phyloP scores from a whole-genome alignment of 1,139 yeast genomes.

The Hyphopichia fennica region DNA sequence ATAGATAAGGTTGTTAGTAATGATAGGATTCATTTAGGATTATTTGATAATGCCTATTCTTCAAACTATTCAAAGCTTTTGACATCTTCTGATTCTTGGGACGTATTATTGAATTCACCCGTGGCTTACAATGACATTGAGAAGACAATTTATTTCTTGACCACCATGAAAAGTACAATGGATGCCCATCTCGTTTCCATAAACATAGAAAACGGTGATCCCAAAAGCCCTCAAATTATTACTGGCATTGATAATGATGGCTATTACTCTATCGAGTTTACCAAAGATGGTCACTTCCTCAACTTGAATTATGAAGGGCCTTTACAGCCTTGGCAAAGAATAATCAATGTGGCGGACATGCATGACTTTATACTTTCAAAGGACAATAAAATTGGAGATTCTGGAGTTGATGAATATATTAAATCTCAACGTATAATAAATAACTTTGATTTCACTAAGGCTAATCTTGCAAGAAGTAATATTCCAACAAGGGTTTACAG shows the following conservation, averaged over 20 bases:
- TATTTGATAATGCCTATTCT: slow-evolving; percentile 52
- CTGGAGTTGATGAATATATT: slow-evolving; percentile 18
- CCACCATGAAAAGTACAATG: slow-evolving; percentile 48
- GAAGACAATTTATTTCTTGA: slow-evolving; percentile 59
- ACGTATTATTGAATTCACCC: slow-evolving; percentile 56
- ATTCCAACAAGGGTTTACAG: slow-evolving; percentile 59
- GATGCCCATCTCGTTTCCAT: slow-evolving; percentile 31
- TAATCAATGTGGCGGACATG: slow-evolving; percentile 46
- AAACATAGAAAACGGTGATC: slow-evolving; percentile 14
- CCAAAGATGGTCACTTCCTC: slow-evolving; percentile 56
- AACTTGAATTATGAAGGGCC: slow-evolving; percentile 65
- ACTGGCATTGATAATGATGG: slow-evolving; percentile 28
- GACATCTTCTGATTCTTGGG: slow-evolving; percentile 65
- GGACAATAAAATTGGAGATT: slow-evolving; percentile 4
- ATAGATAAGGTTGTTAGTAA: slow-evolving; percentile 67
- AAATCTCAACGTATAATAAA: slow-evolving; percentile 31
- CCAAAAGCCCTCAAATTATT: slow-evolving; percentile 13
- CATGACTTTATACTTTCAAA: slow-evolving; percentile 18
- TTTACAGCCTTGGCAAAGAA: slow-evolving; percentile 59
- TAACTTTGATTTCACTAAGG: slow-evolving; percentile 23
- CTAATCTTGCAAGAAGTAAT: slow-evolving; percentile 31
- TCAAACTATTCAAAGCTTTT: slow-evolving; percentile 47
- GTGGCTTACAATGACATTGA: slow-evolving; percentile 54
- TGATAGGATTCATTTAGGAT: slow-evolving; percentile 70
- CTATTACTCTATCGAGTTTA: slow-evolving; percentile 39